Percentiles rank a stretch among this genome's conserved stretches.
Evolutionary conservation across 2,329 filamentous ascomycete genomes (phyloP).

Genomic region (Xenosphaeropsis pyriputrescens): DNA sequence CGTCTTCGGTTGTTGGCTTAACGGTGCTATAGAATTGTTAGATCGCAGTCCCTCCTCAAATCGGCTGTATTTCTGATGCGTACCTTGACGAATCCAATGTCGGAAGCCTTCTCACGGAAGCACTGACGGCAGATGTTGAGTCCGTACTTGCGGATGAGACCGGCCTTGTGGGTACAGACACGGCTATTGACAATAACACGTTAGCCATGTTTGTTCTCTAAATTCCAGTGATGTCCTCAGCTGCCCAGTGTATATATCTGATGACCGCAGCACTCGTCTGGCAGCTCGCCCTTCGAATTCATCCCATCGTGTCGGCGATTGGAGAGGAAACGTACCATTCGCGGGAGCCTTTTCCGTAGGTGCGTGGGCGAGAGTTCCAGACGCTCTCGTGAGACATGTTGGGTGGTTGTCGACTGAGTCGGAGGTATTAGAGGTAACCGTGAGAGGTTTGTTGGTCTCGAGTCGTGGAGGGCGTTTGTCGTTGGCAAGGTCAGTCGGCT

Average conservation of each 20-base stretch:
- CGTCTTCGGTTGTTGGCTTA: constrained; percentile 3
- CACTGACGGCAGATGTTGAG: constrained; percentile 76
- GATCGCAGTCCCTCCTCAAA: not conserved
- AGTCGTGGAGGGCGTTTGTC: no score
- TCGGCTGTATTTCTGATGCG: constrained; percentile 3
- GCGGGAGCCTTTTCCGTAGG: constrained; percentile 93
- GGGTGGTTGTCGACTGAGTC: constrained; percentile 13
- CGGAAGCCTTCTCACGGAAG: constrained; percentile 60
- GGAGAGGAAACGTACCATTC: constrained; percentile 55
- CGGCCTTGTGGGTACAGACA: constrained; percentile 87
- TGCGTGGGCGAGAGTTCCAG: constrained; percentile 97
- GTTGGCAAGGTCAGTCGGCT: no score
- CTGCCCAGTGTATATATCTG: not conserved
- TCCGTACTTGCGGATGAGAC: constrained; percentile 99
- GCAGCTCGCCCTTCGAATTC: constrained; percentile 5
- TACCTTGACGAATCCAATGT: constrained; percentile 64
- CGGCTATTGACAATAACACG: constrained; percentile 34
- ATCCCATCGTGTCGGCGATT: not conserved
- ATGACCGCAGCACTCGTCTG: no score
- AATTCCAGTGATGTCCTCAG: not conserved
- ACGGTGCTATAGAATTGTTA: constrained; percentile 4
- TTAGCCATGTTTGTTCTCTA: constrained; percentile 7
- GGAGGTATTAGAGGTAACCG: no score
- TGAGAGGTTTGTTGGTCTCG: no score
- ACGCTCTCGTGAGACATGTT: constrained; percentile 88